Conservation (phyloP, 2,329 filamentous ascomycete species). For the Coniosporium tulheliwenetii region DNA sequence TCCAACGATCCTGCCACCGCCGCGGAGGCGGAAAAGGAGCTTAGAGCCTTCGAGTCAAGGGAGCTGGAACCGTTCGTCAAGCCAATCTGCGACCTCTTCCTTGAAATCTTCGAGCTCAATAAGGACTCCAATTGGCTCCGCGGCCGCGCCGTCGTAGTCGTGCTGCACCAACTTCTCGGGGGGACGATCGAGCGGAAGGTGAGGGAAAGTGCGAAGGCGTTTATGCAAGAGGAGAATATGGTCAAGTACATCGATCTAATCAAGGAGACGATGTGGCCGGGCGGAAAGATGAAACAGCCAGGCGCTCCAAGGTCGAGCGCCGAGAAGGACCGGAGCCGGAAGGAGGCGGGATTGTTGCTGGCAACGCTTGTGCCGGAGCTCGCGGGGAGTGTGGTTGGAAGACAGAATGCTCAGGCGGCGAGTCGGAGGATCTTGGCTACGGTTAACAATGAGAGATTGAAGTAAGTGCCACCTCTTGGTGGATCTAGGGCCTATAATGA, state of each 20-base stretch:
- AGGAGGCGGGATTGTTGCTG: conserved; percentile 78
- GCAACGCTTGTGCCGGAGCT: conserved; percentile 82
- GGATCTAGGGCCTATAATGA: background rate
- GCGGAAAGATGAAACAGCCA: conserved; percentile 38
- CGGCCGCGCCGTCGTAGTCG: conserved; percentile 86
- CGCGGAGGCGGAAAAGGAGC: conserved; percentile 78
- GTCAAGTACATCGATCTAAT: conserved; percentile 59
- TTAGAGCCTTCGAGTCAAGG: conserved; percentile 81
- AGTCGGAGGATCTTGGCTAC: conserved; percentile 80
- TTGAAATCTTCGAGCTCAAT: conserved; percentile 90
- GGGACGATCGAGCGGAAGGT: conserved; percentile 95
- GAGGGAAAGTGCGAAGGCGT: conserved; percentile 60
- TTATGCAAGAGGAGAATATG: conserved; percentile 65
- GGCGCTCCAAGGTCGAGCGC: conserved; percentile 43
- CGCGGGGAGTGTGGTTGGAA: conserved; percentile 82
- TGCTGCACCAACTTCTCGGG: conserved; percentile 86
- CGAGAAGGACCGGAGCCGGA: conserved; percentile 67
- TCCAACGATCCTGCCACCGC: conserved; percentile 34
- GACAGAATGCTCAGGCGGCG: conserved; percentile 79
- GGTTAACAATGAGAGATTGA: conserved; percentile 78
- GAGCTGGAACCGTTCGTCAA: conserved; percentile 94
- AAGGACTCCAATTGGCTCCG: conserved; percentile 94
- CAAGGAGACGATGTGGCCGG: conserved; percentile 71
- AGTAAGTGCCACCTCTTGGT: conserved; percentile 42
- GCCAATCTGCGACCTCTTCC: conserved; percentile 92